Conservation (phyloP, 2,329 filamentous ascomycete species). For the Pseudonectria buxi region DNA sequence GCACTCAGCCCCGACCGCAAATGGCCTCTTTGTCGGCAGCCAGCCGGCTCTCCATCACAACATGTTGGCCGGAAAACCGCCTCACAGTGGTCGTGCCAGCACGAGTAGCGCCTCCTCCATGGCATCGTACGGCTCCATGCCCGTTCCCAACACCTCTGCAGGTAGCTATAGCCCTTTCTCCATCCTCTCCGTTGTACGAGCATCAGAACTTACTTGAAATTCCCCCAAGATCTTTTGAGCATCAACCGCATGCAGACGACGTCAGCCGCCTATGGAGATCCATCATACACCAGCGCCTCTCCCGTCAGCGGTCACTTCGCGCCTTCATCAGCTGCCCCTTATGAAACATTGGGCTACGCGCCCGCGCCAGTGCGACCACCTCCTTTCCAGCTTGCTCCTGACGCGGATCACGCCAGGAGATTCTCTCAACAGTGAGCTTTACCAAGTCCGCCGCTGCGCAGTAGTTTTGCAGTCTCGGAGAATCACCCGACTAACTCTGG, state of each 20-base stretch:
- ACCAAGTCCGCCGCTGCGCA: constrained; percentile 31
- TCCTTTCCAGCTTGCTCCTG: constrained; percentile 50
- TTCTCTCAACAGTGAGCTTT: constrained; percentile 78
- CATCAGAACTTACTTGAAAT: constrained; percentile 53
- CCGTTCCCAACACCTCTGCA: constrained; percentile 67
- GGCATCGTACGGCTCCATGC: constrained; percentile 65
- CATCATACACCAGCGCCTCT: constrained; percentile 61
- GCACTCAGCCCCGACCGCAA: constrained; percentile 41
- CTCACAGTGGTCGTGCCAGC: constrained; percentile 45
- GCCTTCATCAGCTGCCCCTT: constrained; percentile 58
- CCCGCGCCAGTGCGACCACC: constrained; percentile 53
- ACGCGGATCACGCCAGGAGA: constrained; percentile 54
- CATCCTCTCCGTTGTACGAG: constrained; percentile 45
- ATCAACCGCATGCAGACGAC: constrained; percentile 57
- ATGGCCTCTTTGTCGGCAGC: constrained; percentile 58
- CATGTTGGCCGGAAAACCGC: constrained; percentile 41
- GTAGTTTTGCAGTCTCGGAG: constrained; percentile 16
- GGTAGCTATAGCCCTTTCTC: constrained; percentile 51
- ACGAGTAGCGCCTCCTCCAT: constrained; percentile 53
- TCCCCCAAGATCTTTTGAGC: constrained; percentile 67
- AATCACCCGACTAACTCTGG: constrained; percentile 9
- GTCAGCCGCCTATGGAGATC: constrained; percentile 63
- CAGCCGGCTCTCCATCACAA: constrained; percentile 48
- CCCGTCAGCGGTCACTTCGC: constrained; percentile 60
- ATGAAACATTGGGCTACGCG: constrained; percentile 71